Evolutionary conservation across 1,139 yeast genomes (phyloP).

Genomic region (Hanseniaspora sp.): DNA sequence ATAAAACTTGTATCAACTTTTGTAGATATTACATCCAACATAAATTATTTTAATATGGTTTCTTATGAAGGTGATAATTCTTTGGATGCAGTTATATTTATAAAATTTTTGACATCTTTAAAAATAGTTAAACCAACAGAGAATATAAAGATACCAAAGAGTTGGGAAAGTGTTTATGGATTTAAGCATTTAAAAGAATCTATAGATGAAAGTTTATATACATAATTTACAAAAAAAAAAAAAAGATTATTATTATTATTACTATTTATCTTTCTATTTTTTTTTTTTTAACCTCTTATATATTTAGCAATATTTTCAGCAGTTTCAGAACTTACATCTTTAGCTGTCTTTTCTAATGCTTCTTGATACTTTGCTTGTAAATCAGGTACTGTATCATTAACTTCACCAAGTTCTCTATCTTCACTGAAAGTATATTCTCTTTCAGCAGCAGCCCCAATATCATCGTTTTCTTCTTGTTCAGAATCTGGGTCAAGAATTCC

Average conservation of each 20-base stretch:
- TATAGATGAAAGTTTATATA: slow-evolving; percentile 66
- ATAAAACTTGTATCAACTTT: slow-evolving; percentile 5
- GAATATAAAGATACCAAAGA: slow-evolving; percentile 40
- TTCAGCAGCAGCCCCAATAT: slow-evolving; percentile 39
- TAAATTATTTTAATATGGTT: slow-evolving; percentile 33
- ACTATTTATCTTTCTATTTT: background rate
- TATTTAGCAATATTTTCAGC: slow-evolving; percentile 64
- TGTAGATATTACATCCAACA: slow-evolving; percentile 1
- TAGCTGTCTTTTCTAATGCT: slow-evolving; percentile 57
- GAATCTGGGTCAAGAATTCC: slow-evolving; percentile 58
- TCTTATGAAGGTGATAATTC: slow-evolving; percentile 89
- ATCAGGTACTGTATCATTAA: slow-evolving; percentile 40
- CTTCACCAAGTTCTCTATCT: slow-evolving; percentile 46
- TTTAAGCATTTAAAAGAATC: slow-evolving; percentile 53
- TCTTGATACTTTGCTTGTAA: slow-evolving; percentile 61
- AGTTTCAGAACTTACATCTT: slow-evolving; percentile 49
- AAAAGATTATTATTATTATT: background rate
- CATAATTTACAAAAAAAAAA: slow-evolving; percentile 30
- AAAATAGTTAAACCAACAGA: slow-evolving; percentile 18
- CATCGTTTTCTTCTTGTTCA: slow-evolving; percentile 47
- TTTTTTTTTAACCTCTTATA: slow-evolving; percentile 33
- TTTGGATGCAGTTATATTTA: slow-evolving; percentile 42
- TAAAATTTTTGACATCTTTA: background rate
- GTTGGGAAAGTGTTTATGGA: slow-evolving; percentile 85
- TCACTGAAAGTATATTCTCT: slow-evolving; percentile 72